A percentile compares a stretch with the other conserved stretches of the same genome.
These are phyloP conservation scores for Candolleomyces efflorescens DNA, from an alignment of 768 basidiomycete species.

Conservation along the genomic window DNA sequence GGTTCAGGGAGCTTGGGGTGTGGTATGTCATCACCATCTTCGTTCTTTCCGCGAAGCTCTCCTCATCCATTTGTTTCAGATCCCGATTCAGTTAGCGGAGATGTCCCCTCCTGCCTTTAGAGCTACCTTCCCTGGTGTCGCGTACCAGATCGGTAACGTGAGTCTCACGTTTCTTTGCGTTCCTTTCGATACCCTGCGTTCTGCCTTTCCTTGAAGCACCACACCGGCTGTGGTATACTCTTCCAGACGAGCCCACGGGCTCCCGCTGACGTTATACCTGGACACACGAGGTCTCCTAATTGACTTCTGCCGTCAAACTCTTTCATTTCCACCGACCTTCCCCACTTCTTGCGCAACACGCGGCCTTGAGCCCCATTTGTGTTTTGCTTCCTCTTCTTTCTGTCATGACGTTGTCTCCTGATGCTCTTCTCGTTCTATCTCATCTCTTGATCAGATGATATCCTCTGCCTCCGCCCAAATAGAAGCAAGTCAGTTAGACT, in stretches of 20 bases:
- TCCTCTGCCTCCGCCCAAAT: slow-evolving; percentile 77
- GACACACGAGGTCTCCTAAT: too few species aligned
- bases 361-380: too few species aligned
- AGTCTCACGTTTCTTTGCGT: slow-evolving; percentile 13
- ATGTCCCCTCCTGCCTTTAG: slow-evolving; percentile 87
- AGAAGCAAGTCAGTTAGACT: slow-evolving; percentile 51
- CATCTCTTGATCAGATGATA: slow-evolving; percentile 38
- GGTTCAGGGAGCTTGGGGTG: slow-evolving; percentile 90
- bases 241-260: too few species aligned
- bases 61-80: slow-evolving; percentile 27
- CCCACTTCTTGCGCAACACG: too few species aligned
- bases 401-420: not conserved
- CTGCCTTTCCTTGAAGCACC: not conserved
- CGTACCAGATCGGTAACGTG: slow-evolving; percentile 79
- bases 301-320: too few species aligned
- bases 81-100: slow-evolving; percentile 78
- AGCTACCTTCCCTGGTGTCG: slow-evolving; percentile 81
- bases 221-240: not conserved
- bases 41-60: slow-evolving; percentile 35
- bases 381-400: not conserved
- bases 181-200: not conserved
- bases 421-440: not conserved
- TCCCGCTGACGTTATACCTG: too few species aligned
- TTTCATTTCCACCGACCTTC: too few species aligned
- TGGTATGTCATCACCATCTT: slow-evolving; percentile 50